A percentile compares a stretch with the other conserved stretches of the same genome.
phyloP scores from a whole-genome alignment of 2,329 filamentous ascomycete genomes.

The Dothistroma septosporum region DNA sequence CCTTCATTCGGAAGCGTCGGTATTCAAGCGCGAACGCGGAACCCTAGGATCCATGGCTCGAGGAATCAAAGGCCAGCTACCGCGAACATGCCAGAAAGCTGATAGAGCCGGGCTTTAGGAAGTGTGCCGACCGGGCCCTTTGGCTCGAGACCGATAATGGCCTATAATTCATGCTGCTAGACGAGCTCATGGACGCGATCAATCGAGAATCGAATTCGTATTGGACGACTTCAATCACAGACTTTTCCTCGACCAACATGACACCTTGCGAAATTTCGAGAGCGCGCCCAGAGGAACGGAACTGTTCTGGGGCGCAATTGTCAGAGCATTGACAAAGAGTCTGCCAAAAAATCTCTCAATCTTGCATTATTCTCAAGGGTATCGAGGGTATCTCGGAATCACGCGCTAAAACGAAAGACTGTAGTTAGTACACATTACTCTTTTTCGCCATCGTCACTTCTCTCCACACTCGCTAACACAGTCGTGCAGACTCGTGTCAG shows the following conservation, averaged over 20 bases:
- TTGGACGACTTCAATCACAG: background rate
- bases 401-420: background rate
- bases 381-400: background rate
- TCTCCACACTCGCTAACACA: background rate
- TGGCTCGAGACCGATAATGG: slow-evolving; percentile 7
- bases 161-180: slow-evolving; percentile 6
- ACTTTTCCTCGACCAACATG: slow-evolving; percentile 3
- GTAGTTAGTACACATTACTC: background rate
- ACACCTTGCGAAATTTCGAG: slow-evolving; percentile 11
- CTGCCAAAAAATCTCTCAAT: slow-evolving; percentile 8
- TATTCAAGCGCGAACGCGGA: background rate
- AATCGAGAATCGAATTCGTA: background rate
- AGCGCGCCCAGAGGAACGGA: background rate
- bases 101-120: background rate
- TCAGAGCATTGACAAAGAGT: slow-evolving; percentile 15
- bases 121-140: slow-evolving; percentile 5
- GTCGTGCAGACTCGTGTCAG: too few species aligned
- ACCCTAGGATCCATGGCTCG: background rate
- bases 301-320: slow-evolving; percentile 15
- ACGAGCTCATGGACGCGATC: slow-evolving; percentile 12
- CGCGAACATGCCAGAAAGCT: slow-evolving; percentile 1
- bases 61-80: background rate
- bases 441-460: background rate
- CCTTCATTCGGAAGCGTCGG: background rate
- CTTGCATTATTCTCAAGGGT: background rate